Conservation (phyloP, 768 basidiomycete genomes). For the Mycena belliarum region DNA sequence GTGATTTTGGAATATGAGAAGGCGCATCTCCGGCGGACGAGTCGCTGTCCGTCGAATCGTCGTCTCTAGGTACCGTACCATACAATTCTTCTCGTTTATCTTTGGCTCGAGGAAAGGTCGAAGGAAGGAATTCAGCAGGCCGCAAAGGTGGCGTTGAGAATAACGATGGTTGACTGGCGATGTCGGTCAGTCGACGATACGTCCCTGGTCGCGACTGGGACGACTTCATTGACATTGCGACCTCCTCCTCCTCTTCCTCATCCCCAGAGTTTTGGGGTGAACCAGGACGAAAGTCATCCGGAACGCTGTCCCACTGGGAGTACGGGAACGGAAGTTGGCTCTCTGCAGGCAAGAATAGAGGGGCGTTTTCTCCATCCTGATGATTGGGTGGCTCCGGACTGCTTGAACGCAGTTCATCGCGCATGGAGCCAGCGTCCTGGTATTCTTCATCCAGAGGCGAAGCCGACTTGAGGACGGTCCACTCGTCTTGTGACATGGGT, state of each 20-base stretch:
- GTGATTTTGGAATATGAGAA: constrained; percentile 64
- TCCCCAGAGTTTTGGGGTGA: constrained; percentile 43
- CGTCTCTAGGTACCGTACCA: constrained; percentile 31
- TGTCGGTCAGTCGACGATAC: constrained; percentile 55
- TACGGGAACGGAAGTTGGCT: constrained; percentile 58
- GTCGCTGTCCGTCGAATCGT: constrained; percentile 40
- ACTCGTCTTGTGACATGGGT: constrained; percentile 14
- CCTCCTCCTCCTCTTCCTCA: constrained; percentile 38
- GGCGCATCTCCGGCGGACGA: constrained; percentile 34
- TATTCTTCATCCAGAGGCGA: constrained; percentile 11
- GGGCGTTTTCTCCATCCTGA: constrained; percentile 17
- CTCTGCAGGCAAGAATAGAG: constrained; percentile 53
- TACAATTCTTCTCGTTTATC: constrained; percentile 39
- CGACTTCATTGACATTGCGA: constrained; percentile 28
- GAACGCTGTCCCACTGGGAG: constrained; percentile 42
- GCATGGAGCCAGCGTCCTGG: constrained; percentile 1
- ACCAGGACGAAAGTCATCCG: constrained; percentile 15
- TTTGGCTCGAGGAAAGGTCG: constrained; percentile 27
- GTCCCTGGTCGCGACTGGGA: constrained; percentile 29
- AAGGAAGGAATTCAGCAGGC: constrained; percentile 21
- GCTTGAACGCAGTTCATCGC: constrained; percentile 19
- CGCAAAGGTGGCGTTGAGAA: constrained; percentile 33
- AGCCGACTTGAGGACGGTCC: constrained; percentile 15
- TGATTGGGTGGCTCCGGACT: constrained; percentile 1
- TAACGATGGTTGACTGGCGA: constrained; percentile 43